phyloP scores from a whole-genome alignment of 2,329 filamentous ascomycete species.

The Simplicillium aogashimaense region DNA sequence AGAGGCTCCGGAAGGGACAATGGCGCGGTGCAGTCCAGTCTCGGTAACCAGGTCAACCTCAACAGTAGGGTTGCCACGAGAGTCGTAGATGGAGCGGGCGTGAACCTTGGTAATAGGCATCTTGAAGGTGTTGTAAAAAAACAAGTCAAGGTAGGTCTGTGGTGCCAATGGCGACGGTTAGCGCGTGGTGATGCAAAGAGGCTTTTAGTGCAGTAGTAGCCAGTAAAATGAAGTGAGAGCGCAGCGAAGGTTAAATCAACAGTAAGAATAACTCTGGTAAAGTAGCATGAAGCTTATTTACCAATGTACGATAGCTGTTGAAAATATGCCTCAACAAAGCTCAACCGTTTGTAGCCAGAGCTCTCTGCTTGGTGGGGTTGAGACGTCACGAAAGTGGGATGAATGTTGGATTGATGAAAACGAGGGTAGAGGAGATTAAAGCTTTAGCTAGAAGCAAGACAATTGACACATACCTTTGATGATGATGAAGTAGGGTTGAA shows the following conservation, averaged over 20 bases:
- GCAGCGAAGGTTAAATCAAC: background rate
- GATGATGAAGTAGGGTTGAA: no score
- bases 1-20: constrained; percentile 93
- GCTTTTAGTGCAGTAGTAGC: background rate
- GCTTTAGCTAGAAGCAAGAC: background rate
- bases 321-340: constrained; percentile 13
- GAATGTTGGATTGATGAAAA: background rate
- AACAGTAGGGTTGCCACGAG: constrained; percentile 94
- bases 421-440: constrained; percentile 1
- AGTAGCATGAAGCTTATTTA: constrained; percentile 2
- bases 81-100: constrained; percentile 96
- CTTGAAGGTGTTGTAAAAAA: constrained; percentile 25
- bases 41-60: constrained; percentile 97
- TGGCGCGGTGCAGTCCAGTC: constrained; percentile 92
- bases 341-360: no score
- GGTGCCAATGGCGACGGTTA: constrained; percentile 1
- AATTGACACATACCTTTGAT: constrained; percentile 2
- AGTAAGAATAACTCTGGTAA: no score
- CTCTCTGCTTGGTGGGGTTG: no score
- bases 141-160: constrained; percentile 1
- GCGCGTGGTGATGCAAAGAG: background rate
- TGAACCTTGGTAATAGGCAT: constrained; percentile 91
- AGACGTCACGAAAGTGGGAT: constrained; percentile 5
- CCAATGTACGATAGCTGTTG: constrained; percentile 1
- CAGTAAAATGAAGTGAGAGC: background rate